Conservation (phyloP, 164 flowering plant genomes). For the Vitis riparia region DNA sequence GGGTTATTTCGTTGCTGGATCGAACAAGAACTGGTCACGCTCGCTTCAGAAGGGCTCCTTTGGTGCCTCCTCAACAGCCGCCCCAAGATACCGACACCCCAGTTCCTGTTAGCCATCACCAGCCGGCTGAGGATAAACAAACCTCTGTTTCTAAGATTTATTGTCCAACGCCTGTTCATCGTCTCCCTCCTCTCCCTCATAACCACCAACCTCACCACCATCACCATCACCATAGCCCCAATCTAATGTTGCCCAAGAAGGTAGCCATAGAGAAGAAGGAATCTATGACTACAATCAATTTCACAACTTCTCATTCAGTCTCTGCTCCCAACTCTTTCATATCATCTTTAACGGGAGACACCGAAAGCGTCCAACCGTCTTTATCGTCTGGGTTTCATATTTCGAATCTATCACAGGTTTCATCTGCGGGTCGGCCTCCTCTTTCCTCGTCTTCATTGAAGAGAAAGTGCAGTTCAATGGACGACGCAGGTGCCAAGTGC, state of each 20-base stretch:
- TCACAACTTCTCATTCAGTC: slow-evolving; percentile 32
- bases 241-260: neutral
- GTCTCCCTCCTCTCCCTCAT: slow-evolving; percentile 54
- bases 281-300: slow-evolving; percentile 33
- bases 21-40: slow-evolving; percentile 55
- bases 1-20: slow-evolving; percentile 45
- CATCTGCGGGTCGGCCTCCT: slow-evolving; percentile 53
- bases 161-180: slow-evolving; percentile 35
- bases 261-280: slow-evolving; percentile 28
- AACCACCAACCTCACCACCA: slow-evolving; percentile 8
- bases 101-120: neutral
- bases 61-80: neutral
- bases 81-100: neutral
- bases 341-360: slow-evolving; percentile 61
- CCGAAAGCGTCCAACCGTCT: slow-evolving; percentile 46
- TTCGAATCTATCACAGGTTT: slow-evolving; percentile 37
- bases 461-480: slow-evolving; percentile 52
- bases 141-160: slow-evolving; percentile 33
- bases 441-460: slow-evolving; percentile 43
- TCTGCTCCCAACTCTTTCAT: slow-evolving; percentile 49
- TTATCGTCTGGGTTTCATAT: slow-evolving; percentile 61
- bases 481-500: slow-evolving; percentile 41
- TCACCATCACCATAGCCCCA: neutral
- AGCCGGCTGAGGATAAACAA: slow-evolving; percentile 10
- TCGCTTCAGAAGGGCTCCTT: slow-evolving; percentile 45